Conservation (phyloP, 345 rosid genomes). For the Euphorbia tirucalli region DNA sequence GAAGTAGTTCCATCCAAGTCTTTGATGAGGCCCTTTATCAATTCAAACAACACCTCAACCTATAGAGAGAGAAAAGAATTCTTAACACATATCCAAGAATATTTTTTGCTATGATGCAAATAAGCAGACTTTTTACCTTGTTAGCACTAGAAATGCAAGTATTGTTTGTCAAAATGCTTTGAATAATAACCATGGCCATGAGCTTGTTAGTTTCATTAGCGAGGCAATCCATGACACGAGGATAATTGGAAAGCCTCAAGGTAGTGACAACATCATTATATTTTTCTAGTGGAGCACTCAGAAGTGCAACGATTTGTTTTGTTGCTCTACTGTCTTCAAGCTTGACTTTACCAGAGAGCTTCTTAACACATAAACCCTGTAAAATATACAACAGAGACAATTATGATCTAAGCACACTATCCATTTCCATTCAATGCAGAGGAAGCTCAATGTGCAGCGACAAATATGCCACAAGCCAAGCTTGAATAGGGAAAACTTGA, state of each 20-base stretch:
- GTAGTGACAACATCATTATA: conserved; percentile 85
- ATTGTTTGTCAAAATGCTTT: conserved; percentile 90
- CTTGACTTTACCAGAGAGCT: conserved; percentile 68
- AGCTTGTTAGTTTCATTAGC: conserved; percentile 80
- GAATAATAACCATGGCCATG: conserved; percentile 90
- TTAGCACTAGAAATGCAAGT: conserved; percentile 74
- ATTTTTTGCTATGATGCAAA: background rate
- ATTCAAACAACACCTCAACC: conserved; percentile 92
- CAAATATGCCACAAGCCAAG: conserved; percentile 2
- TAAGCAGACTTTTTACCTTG: conserved; percentile 42
- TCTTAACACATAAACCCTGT: conserved; percentile 89
- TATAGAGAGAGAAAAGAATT: conserved; percentile 24
- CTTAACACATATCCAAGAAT: conserved; percentile 5
- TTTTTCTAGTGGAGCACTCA: conserved; percentile 95
- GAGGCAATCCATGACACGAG: conserved; percentile 79
- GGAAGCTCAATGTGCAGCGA: conserved; percentile 5
- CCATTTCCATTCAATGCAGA: background rate
- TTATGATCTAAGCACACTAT: background rate
- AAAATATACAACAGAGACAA: conserved; percentile 5
- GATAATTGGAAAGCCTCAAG: conserved; percentile 80
- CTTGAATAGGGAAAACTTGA: background rate
- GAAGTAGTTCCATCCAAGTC: conserved; percentile 61
- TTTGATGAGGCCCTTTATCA: conserved; percentile 83
- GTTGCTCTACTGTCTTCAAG: conserved; percentile 75
- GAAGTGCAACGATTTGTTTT: conserved; percentile 87